Conservation (phyloP, 1,284 basidiomycete genomes). For the Wolfiporia cocos region DNA sequence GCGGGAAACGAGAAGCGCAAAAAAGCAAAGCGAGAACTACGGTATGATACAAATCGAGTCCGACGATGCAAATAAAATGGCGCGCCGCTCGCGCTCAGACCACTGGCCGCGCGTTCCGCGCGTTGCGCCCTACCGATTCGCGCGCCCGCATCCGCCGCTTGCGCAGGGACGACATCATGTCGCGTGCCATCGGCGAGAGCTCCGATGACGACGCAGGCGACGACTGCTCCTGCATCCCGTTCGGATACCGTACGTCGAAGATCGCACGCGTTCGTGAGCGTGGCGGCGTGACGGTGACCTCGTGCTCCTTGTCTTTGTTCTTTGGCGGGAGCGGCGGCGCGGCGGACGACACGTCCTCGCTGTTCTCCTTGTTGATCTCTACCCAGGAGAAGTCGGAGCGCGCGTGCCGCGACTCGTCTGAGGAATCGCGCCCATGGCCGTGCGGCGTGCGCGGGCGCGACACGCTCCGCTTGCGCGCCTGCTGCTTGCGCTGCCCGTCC, state of each 20-base stretch:
- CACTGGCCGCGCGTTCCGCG: slow-evolving; percentile 9
- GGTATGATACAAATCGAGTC: too few relatives aligned
- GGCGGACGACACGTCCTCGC: slow-evolving; percentile 9
- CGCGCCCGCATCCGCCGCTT: slow-evolving; percentile 47
- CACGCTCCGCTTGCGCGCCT: too few relatives aligned
- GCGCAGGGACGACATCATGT: slow-evolving; percentile 61
- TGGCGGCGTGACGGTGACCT: slow-evolving; percentile 15
- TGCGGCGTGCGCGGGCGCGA: too few relatives aligned
- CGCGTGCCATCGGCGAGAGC: slow-evolving; percentile 56
- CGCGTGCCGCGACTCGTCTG: slow-evolving; percentile 1
- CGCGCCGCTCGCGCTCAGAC: neutral
- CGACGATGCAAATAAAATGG: too few relatives aligned
- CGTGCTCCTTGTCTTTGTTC: neutral
- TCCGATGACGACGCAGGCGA: slow-evolving; percentile 72
- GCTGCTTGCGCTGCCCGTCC: too few relatives aligned
- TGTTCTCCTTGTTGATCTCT: slow-evolving; percentile 21
- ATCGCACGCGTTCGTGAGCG: slow-evolving; percentile 24
- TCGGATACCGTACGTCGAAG: slow-evolving; percentile 17
- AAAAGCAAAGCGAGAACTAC: neutral
- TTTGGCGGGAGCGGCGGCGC: too few relatives aligned
- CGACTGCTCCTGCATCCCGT: slow-evolving; percentile 22
- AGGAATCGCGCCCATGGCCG: too few relatives aligned
- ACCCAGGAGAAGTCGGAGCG: neutral
- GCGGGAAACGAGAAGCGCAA: neutral
- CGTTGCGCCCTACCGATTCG: slow-evolving; percentile 12